These are phyloP conservation scores for Whalleya microplaca DNA, from an alignment of 2,329 filamentous ascomycete species.

Conservation along the genomic window DNA sequence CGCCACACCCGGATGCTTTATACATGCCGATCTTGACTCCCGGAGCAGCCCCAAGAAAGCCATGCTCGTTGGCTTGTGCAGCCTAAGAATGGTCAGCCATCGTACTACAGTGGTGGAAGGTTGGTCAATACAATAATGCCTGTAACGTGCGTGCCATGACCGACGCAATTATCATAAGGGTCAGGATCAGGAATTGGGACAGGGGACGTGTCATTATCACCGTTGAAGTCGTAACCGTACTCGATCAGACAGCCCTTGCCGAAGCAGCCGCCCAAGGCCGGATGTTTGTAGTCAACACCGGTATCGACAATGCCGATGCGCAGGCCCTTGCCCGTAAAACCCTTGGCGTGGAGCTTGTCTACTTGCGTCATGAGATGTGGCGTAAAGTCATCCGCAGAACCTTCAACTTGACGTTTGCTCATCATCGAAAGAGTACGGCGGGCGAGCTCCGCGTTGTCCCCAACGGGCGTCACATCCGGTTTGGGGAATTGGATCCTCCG, in stretches of 20 bases:
- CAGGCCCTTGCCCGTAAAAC: slow-evolving; percentile 50
- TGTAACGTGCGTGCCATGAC: slow-evolving; percentile 50
- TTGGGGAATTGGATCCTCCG: slow-evolving; percentile 25
- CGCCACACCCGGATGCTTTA: slow-evolving; percentile 20
- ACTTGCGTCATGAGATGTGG: slow-evolving; percentile 41
- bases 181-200: slow-evolving; percentile 43
- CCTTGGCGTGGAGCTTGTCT: slow-evolving; percentile 46
- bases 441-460: slow-evolving; percentile 19
- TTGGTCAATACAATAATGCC: slow-evolving; percentile 43
- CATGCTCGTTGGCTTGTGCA: slow-evolving; percentile 22
- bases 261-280: slow-evolving; percentile 56
- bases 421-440: slow-evolving; percentile 1
- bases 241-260: slow-evolving; percentile 52
- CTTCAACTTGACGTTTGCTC: slow-evolving; percentile 4
- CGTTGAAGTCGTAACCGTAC: slow-evolving; percentile 52
- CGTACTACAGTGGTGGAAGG: too few relatives aligned
- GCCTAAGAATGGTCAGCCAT: neutral
- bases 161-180: slow-evolving; percentile 44
- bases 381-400: slow-evolving; percentile 13
- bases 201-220: slow-evolving; percentile 39
- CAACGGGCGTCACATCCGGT: slow-evolving; percentile 15
- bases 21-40: slow-evolving; percentile 26
- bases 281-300: slow-evolving; percentile 52
- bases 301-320: slow-evolving; percentile 48
- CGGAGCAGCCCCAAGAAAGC: slow-evolving; percentile 26